Evolutionary conservation across 2,329 filamentous ascomycete species (phyloP), one percentile per base, ranked within the genome.

Genomic region (Scedosporium dehoogii): DNA sequence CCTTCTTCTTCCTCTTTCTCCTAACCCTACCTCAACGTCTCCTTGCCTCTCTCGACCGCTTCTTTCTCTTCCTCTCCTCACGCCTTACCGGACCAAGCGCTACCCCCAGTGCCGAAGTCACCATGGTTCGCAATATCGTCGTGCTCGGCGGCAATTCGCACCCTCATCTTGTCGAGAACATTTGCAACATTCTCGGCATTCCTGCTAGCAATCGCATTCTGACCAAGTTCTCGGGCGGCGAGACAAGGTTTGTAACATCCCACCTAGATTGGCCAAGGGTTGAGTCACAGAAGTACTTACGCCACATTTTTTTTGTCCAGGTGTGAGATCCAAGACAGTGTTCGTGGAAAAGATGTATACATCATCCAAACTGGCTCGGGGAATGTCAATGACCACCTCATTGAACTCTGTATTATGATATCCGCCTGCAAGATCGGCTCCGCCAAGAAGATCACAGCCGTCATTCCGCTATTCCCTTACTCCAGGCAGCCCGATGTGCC

Each of bases 321-420:
- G 62, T 93, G 96, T 66, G 94, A 97, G 76, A 96, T 99, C 71
- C 85, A 92, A 74, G 94, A 99, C 76, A 96, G 92, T 14, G 94
- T 99, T 60, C 89, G 94, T 69, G 94, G 91, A 69, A 99, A 99
- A 75, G 94, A 99, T 85, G 94, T 97, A 73, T 99, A 96, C 79
- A 97, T 97, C 73, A 91, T 99, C 70, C 93, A 97, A 76, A 94
- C 91, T 51, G 92, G 91, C 68, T 91, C 91, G 68, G 92, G 91
- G 66, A 90, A 89, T 70, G 91, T 97, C 77, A 99, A 99, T 73
- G 94, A 99, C 77, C 87, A 96, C 77, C 85, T 99, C 67, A 89
- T 99, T 79, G 94, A 99, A 73, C 86, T 97, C 59, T 90, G 96
- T 74, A 97, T 97, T 78, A 96, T 94, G 78, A 93, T 97, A 69